These are phyloP conservation scores for Fusarium sp. DNA, from an alignment of 2,329 filamentous ascomycete species.

Conservation along the genomic window DNA sequence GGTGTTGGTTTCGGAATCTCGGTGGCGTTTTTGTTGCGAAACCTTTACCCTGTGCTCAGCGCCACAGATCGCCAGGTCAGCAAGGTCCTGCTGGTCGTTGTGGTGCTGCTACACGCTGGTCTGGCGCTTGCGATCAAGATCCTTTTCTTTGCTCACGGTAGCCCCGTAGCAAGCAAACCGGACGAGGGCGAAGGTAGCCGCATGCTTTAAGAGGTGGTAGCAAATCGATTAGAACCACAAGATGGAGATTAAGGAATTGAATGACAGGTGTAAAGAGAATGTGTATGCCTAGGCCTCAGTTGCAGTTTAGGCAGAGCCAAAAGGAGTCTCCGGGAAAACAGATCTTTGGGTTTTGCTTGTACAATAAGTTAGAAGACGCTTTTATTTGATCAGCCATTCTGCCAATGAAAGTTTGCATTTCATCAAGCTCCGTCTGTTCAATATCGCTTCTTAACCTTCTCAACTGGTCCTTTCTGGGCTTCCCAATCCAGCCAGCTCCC, in stretches of 20 bases:
- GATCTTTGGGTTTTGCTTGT: slow-evolving; percentile 32
- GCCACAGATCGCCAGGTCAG: slow-evolving; percentile 93
- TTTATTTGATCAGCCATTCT: slow-evolving; percentile 23
- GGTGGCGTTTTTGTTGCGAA: slow-evolving; percentile 84
- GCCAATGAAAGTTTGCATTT: background rate
- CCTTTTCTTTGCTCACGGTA: slow-evolving; percentile 89
- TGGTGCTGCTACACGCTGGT: slow-evolving; percentile 87
- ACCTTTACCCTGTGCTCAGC: slow-evolving; percentile 89
- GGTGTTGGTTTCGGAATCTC: slow-evolving; percentile 84
- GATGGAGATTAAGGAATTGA: slow-evolving; percentile 15
- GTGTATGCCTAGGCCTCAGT: slow-evolving; percentile 5
- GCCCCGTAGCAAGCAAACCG: slow-evolving; percentile 57
- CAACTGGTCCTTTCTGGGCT: slow-evolving; percentile 70
- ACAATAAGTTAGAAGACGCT: slow-evolving; percentile 35
- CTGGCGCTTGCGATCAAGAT: slow-evolving; percentile 95
- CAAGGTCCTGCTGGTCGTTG: slow-evolving; percentile 84
- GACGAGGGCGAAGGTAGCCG: slow-evolving; percentile 35
- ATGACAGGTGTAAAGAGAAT: slow-evolving; percentile 30
- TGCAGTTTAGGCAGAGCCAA: slow-evolving; percentile 7
- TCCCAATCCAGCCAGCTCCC: slow-evolving; percentile 88
- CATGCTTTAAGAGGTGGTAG: slow-evolving; percentile 25
- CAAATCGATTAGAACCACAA: background rate
- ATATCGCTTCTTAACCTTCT: slow-evolving; percentile 36
- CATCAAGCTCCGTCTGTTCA: background rate
- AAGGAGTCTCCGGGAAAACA: slow-evolving; percentile 23